These are phyloP conservation scores for Rhizoclosmatium globosum DNA, from an alignment of 192 early-diverging fungal species.

Conservation along the genomic window DNA sequence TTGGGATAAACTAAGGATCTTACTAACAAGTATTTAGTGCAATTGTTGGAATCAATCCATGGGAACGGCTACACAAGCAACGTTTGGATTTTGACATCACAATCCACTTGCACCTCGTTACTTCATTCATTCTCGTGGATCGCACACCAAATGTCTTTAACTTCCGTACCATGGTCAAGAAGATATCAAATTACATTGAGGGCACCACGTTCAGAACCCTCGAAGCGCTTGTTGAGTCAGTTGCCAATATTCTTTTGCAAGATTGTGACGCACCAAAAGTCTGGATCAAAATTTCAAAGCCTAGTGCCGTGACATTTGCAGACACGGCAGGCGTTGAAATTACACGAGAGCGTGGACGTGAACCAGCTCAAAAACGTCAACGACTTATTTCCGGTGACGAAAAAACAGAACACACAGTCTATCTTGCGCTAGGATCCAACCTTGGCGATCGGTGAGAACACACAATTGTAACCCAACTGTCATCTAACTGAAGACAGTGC, in stretches of 20 bases:
- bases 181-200: slow-evolving; percentile 84
- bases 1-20: not conserved
- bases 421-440: slow-evolving; percentile 91
- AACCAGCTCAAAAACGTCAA: slow-evolving; percentile 21
- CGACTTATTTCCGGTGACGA: not conserved
- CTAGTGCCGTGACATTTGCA: slow-evolving; percentile 93
- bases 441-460: slow-evolving; percentile 73
- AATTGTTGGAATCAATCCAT: slow-evolving; percentile 95
- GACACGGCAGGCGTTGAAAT: slow-evolving; percentile 90
- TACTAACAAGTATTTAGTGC: slow-evolving; percentile 61
- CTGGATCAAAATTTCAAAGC: slow-evolving; percentile 91
- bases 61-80: slow-evolving; percentile 96
- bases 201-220: slow-evolving; percentile 90
- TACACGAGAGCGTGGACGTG: slow-evolving; percentile 65
- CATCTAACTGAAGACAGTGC: slow-evolving; percentile 10
- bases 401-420: slow-evolving; percentile 63
- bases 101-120: slow-evolving; percentile 71
- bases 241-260: slow-evolving; percentile 79
- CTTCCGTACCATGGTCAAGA: slow-evolving; percentile 88
- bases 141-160: slow-evolving; percentile 80
- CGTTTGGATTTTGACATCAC: slow-evolving; percentile 76
- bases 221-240: slow-evolving; percentile 88
- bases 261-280: slow-evolving; percentile 89
- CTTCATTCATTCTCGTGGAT: slow-evolving; percentile 58
- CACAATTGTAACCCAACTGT: not conserved